These are phyloP conservation scores for Anthostomella pinea DNA, from an alignment of 2,329 filamentous ascomycete species.

Conservation along the genomic window DNA sequence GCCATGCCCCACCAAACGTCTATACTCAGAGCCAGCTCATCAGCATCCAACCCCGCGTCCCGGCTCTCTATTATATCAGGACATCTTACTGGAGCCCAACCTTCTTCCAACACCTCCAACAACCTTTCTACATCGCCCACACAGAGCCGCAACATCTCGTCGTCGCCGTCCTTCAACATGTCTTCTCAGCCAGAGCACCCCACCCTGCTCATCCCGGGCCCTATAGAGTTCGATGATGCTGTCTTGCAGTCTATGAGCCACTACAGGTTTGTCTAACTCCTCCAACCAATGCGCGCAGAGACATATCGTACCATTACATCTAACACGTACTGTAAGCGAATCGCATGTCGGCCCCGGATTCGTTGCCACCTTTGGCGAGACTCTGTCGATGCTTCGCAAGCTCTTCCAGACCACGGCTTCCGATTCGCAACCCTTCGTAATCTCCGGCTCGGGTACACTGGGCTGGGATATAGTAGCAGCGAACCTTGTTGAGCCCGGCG, in stretches of 20 bases:
- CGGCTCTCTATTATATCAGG: slow-evolving; percentile 28
- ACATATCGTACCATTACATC: slow-evolving; percentile 3
- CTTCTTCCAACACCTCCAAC: slow-evolving; percentile 15
- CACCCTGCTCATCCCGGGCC: slow-evolving; percentile 90
- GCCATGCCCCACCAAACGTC: slow-evolving; percentile 25
- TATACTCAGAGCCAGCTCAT: slow-evolving; percentile 11
- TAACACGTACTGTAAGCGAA: slow-evolving; percentile 57
- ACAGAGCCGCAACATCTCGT: slow-evolving; percentile 30
- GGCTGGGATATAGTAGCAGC: slow-evolving; percentile 97
- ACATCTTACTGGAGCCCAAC: slow-evolving; percentile 22
- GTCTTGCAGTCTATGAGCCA: slow-evolving; percentile 94
- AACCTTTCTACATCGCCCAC: slow-evolving; percentile 22
- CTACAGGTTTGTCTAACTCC: slow-evolving; percentile 63
- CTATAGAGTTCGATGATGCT: slow-evolving; percentile 97
- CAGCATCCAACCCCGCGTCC: slow-evolving; percentile 29
- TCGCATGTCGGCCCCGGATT: slow-evolving; percentile 90
- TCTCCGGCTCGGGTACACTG: slow-evolving; percentile 91
- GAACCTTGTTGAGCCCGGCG: slow-evolving; percentile 85
- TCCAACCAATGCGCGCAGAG: not conserved
- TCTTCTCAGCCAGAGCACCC: slow-evolving; percentile 60
- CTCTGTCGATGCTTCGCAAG: slow-evolving; percentile 81
- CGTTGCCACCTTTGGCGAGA: slow-evolving; percentile 87
- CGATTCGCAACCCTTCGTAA: slow-evolving; percentile 82
- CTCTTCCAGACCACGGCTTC: slow-evolving; percentile 89
- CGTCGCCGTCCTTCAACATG: slow-evolving; percentile 43